A percentile compares a stretch with the other conserved stretches of the same genome.
Conservation (phyloP, 768 basidiomycete species). For the Lentinula sp. region DNA sequence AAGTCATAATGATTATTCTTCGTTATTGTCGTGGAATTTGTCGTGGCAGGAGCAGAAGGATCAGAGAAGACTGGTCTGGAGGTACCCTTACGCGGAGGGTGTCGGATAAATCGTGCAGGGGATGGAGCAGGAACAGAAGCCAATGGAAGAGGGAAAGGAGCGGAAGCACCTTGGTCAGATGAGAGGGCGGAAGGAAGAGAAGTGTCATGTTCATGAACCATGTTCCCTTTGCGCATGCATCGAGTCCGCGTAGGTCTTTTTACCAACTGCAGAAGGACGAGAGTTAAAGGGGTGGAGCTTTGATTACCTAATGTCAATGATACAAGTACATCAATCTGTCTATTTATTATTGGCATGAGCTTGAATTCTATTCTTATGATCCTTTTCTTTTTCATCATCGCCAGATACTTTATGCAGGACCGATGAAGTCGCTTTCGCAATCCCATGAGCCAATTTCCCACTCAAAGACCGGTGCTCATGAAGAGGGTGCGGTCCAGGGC, state of each 20-base stretch:
- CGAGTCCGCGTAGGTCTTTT: neutral
- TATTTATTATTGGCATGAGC: too few species aligned
- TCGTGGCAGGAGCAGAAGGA: neutral
- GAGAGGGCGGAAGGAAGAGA: neutral
- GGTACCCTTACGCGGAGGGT: neutral
- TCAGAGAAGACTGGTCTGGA: neutral
- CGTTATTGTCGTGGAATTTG: constrained; percentile 4
- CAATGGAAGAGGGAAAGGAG: neutral
- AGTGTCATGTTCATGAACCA: neutral
- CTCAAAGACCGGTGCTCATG: neutral
- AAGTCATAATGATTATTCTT: neutral
- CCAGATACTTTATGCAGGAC: neutral
- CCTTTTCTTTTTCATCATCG: neutral
- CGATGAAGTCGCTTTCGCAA: neutral
- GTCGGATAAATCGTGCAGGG: constrained; percentile 21
- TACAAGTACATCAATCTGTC: too few species aligned
- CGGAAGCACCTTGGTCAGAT: neutral
- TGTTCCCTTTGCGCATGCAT: neutral
- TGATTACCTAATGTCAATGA: too few species aligned
- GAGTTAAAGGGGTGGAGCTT: too few species aligned
- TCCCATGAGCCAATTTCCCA: neutral
- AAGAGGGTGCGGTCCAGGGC: neutral
- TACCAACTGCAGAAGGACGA: neutral
- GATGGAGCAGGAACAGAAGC: constrained; percentile 8
- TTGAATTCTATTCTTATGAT: too few species aligned